Conservation (phyloP, 2,329 filamentous ascomycete species). For the Pseudogymnoascus sp. region DNA sequence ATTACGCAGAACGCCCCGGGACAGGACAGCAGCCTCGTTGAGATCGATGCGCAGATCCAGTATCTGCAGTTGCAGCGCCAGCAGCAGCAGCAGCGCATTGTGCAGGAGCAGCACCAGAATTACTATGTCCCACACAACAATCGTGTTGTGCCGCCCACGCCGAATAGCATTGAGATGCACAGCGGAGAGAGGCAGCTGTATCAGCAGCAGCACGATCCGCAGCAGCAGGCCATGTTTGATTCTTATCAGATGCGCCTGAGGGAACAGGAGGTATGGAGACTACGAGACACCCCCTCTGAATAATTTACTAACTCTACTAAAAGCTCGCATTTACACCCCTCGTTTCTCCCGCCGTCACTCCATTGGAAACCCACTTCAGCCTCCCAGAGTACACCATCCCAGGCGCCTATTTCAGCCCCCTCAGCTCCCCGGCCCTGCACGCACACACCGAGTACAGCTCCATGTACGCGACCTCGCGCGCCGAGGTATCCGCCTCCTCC, state of each 20-base stretch:
- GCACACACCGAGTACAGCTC: slow-evolving; percentile 51
- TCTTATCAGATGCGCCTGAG: slow-evolving; percentile 51
- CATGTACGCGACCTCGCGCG: slow-evolving; percentile 30
- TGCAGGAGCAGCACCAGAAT: slow-evolving; percentile 41
- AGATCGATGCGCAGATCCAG: slow-evolving; percentile 58
- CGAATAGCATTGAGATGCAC: slow-evolving; percentile 71
- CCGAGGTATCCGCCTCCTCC: slow-evolving; percentile 27
- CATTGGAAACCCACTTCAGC: slow-evolving; percentile 61
- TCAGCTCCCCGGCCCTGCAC: slow-evolving; percentile 72
- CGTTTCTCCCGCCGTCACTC: slow-evolving; percentile 76
- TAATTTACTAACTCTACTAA: slow-evolving; percentile 8
- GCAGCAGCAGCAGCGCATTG: slow-evolving; percentile 41
- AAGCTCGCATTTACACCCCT: slow-evolving; percentile 72
- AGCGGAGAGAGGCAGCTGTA: slow-evolving; percentile 45
- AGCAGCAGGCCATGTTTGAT: slow-evolving; percentile 57
- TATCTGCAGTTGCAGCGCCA: slow-evolving; percentile 56
- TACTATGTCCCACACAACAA: slow-evolving; percentile 46
- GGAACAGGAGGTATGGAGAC: slow-evolving; percentile 52
- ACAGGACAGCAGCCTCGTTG: slow-evolving; percentile 45
- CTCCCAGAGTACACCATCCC: slow-evolving; percentile 48
- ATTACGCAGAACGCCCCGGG: slow-evolving; percentile 30
- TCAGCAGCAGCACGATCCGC: slow-evolving; percentile 39
- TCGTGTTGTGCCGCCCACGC: slow-evolving; percentile 66
- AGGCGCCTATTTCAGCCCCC: slow-evolving; percentile 70
- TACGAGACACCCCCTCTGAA: slow-evolving; percentile 6